phyloP scores from a whole-genome alignment of 2,329 filamentous ascomycete species.

The Alternaria infectoria region DNA sequence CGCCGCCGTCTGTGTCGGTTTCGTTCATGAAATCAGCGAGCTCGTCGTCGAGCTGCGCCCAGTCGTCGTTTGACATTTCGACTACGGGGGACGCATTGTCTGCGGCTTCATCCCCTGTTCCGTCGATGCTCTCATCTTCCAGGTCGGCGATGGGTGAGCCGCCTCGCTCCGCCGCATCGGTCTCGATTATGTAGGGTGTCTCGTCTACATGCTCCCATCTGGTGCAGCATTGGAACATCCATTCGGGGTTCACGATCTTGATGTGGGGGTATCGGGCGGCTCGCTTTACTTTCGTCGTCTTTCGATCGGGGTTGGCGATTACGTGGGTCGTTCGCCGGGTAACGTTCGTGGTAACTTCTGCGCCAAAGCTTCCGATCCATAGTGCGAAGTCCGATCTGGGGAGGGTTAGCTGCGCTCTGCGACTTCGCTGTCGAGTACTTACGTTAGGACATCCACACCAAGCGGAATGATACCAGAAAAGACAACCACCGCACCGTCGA shows the following conservation, averaged over 20 bases:
- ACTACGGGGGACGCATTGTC: conserved; percentile 35
- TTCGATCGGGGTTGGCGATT: conserved; percentile 71
- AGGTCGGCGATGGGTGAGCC: conserved; percentile 47
- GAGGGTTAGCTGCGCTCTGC: conserved; percentile 19
- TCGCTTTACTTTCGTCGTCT: conserved; percentile 89
- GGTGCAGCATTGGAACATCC: conserved; percentile 84
- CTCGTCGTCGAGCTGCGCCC: conserved; percentile 69
- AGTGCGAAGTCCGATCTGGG: conserved; percentile 78
- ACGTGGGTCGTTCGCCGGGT: conserved; percentile 68
- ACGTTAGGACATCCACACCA: conserved; percentile 73
- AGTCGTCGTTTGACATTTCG: conserved; percentile 44
- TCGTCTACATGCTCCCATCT: conserved; percentile 85
- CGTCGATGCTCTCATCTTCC: conserved; percentile 53
- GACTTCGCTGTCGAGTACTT: conserved; percentile 24
- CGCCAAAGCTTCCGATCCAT: conserved; percentile 87
- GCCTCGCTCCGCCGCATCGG: conserved; percentile 68
- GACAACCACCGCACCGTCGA: conserved; percentile 78
- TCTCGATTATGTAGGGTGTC: conserved; percentile 75
- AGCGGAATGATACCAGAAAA: conserved; percentile 90
- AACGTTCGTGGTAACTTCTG: conserved; percentile 67
- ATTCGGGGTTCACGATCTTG: conserved; percentile 90
- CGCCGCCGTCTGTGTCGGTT: conserved; percentile 43
- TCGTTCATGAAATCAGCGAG: conserved; percentile 73
- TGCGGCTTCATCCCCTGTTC: conserved; percentile 47
- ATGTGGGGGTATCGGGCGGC: conserved; percentile 80